phyloP scores from a whole-genome alignment of 2,329 filamentous ascomycete species.

The Diaporthe sp. region DNA sequence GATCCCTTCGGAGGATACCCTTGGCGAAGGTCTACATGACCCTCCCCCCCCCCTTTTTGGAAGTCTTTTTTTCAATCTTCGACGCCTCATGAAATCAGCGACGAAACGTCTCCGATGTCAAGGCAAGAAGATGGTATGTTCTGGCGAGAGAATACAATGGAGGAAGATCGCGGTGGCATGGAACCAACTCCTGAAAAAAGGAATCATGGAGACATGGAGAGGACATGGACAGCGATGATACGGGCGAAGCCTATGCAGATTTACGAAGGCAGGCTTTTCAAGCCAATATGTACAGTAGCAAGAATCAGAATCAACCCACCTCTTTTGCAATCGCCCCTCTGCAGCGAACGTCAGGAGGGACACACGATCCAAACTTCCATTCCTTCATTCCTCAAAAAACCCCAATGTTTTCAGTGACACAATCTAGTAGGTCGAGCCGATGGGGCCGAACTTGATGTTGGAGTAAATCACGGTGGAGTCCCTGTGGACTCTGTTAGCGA shows the following conservation, averaged over 20 bases:
- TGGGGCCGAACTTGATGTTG: slow-evolving; percentile 46
- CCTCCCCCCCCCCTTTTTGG: too few species aligned
- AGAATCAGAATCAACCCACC: slow-evolving; percentile 2
- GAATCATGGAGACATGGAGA: too few species aligned
- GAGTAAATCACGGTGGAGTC: slow-evolving; percentile 49
- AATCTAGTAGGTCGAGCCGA: slow-evolving; percentile 42
- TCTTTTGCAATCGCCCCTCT: not conserved
- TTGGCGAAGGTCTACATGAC: too few species aligned
- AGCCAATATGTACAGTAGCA: slow-evolving; percentile 32
- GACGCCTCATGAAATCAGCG: too few species aligned
- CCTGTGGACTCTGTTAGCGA: not conserved
- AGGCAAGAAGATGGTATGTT: too few species aligned
- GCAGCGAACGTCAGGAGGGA: not conserved
- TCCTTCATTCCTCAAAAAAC: not conserved
- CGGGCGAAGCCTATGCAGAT: not conserved
- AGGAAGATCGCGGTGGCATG: too few species aligned
- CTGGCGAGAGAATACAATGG: too few species aligned
- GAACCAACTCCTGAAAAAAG: too few species aligned
- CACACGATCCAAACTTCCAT: not conserved
- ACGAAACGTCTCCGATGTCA: too few species aligned
- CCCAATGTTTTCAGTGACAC: not conserved
- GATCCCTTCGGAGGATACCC: too few species aligned
- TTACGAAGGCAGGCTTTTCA: slow-evolving; percentile 14
- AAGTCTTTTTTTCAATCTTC: too few species aligned
- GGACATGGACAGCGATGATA: too few species aligned